A percentile compares a stretch with the other conserved stretches of the same genome.
These are phyloP conservation scores for Pichia rugopelliculosa DNA, from an alignment of 805 yeast genomes.

Conservation along the genomic window DNA sequence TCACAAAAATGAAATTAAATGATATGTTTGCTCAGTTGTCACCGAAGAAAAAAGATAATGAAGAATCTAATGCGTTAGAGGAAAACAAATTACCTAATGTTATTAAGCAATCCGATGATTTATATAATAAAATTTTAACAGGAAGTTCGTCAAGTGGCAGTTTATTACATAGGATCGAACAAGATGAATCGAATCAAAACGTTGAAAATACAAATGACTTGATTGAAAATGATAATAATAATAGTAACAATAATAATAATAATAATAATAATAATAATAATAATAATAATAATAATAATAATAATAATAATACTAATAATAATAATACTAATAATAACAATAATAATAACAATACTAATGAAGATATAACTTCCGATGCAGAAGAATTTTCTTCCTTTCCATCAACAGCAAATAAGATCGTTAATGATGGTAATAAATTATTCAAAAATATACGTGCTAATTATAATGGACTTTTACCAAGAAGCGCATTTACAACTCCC, in stretches of 20 bases:
- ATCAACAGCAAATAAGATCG: constrained; percentile 18
- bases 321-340: background rate
- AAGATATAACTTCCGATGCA: constrained; percentile 25
- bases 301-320: constrained; percentile 1
- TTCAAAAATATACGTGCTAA: constrained; percentile 19
- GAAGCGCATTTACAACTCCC: background rate
- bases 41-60: constrained; percentile 11
- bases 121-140: constrained; percentile 6
- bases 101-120: constrained; percentile 5
- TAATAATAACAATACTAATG: constrained; percentile 4
- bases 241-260: constrained; percentile 11
- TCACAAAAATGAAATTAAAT: constrained; percentile 23
- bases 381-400: constrained; percentile 20
- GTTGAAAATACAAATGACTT: background rate
- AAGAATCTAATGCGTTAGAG: constrained; percentile 6
- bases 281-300: constrained; percentile 1
- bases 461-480: constrained; percentile 10
- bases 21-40: constrained; percentile 20
- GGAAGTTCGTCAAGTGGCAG: constrained; percentile 4
- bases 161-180: background rate
- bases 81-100: constrained; percentile 6
- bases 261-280: constrained; percentile 16
- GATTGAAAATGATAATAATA: background rate
- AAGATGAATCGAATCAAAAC: background rate
- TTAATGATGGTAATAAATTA: constrained; percentile 22